Evolutionary conservation across 2,329 filamentous ascomycete genomes (phyloP).

Genomic region (Davidsoniella virescens): DNA sequence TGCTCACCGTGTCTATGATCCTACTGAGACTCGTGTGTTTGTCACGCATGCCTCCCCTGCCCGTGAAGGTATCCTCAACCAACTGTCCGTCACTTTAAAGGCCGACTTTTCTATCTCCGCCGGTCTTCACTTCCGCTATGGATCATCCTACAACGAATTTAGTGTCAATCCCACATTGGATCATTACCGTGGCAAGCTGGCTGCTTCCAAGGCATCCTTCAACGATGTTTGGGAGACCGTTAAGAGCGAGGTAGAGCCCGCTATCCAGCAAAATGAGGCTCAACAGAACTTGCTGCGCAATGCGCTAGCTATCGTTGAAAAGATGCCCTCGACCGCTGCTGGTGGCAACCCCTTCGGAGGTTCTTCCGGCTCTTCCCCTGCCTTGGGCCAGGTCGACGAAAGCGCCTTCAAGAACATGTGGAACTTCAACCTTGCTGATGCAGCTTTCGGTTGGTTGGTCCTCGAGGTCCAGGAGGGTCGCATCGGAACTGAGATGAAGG

Average conservation of each 20-base stretch:
- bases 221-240: conserved; percentile 99
- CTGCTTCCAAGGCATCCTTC: conserved; percentile 94
- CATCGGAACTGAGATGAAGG: conserved; percentile 96
- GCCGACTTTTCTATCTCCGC: conserved; percentile 97
- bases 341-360: conserved; percentile 95
- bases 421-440: conserved; percentile 98
- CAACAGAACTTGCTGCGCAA: conserved; percentile 87
- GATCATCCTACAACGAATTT: conserved; percentile 99
- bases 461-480: conserved; percentile 88
- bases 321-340: conserved; percentile 91
- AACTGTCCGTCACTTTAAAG: conserved; percentile 92
- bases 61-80: conserved; percentile 89
- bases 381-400: conserved; percentile 84
- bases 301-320: conserved; percentile 83
- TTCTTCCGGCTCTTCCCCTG: conserved; percentile 52
- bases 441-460: conserved; percentile 90
- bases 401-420: conserved; percentile 99
- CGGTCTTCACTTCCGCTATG: conserved; percentile 94
- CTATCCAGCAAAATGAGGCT: conserved; percentile 81
- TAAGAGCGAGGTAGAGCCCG: conserved; percentile 86
- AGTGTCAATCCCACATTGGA: conserved; percentile 96
- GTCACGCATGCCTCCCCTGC: conserved; percentile 94
- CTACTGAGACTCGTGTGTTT: conserved; percentile 90
- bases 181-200: conserved; percentile 95
- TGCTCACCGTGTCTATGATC: conserved; percentile 94